Evolutionary conservation across 495 filamentous ascomycete species (phyloP).

Genomic region (Xylaria bambusicola): DNA sequence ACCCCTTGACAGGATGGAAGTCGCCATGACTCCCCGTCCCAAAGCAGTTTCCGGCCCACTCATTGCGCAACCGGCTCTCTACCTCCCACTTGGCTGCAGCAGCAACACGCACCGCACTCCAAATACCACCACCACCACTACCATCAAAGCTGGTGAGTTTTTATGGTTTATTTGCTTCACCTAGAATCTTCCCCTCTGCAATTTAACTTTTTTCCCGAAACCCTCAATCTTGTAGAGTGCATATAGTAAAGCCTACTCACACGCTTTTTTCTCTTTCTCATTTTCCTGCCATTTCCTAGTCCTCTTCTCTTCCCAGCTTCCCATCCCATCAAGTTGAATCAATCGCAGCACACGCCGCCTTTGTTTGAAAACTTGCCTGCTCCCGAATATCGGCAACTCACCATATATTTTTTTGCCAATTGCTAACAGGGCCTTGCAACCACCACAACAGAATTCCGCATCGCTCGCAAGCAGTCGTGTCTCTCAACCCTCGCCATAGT

Average conservation of each 20-base stretch:
- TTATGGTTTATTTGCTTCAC: conserved; percentile 15
- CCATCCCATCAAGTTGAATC: background rate
- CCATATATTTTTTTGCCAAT: background rate
- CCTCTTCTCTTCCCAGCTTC: background rate
- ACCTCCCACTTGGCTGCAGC: conserved; percentile 9
- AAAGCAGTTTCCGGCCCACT: conserved; percentile 29
- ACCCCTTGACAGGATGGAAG: no score
- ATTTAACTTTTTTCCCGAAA: background rate
- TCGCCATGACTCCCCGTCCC: conserved; percentile 34
- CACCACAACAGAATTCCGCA: conserved; percentile 19
- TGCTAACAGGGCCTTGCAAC: conserved; percentile 1
- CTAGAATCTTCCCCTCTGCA: background rate
- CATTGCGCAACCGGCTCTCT: conserved; percentile 26
- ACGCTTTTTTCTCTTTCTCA: background rate
- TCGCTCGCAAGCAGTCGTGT: conserved; percentile 38
- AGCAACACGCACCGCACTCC: conserved; percentile 1
- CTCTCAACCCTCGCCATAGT: conserved; percentile 51
- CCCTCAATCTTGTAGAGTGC: background rate
- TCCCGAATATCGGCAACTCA: conserved; percentile 14
- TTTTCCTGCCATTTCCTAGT: background rate
- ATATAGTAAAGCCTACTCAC: background rate
- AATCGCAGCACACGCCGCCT: background rate
- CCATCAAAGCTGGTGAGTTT: conserved; percentile 18
- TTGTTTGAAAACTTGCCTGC: background rate
- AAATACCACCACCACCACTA: conserved; percentile 5